Percentiles rank a stretch among this genome's conserved stretches.
Evolutionary conservation across 2,329 filamentous ascomycete genomes (phyloP).

Genomic region (Exophiala sideris): DNA sequence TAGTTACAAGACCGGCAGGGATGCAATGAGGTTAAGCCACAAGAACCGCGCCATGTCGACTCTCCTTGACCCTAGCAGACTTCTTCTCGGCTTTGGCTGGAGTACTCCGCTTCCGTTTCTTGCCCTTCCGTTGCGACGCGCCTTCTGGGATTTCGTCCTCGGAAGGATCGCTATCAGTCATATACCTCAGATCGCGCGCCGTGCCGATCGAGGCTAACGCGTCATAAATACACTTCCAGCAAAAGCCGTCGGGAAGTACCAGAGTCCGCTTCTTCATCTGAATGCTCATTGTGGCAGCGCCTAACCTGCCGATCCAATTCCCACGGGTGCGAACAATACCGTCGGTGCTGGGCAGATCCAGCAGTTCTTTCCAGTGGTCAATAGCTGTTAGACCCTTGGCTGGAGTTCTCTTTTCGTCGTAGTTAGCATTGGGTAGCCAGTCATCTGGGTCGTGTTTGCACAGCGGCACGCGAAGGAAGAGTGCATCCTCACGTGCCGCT

Average conservation of each 20-base stretch:
- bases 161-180: neutral
- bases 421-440: neutral
- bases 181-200: neutral
- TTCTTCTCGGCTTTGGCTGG: neutral
- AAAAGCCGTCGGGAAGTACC: neutral
- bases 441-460: conserved; percentile 1
- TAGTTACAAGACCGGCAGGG: too few species aligned
- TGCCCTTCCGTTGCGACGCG: neutral
- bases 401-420: neutral
- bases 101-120: neutral
- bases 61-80: neutral
- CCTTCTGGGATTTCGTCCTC: neutral
- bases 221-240: neutral
- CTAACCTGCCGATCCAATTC: conserved; percentile 21
- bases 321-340: conserved; percentile 16
- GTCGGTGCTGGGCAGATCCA: conserved; percentile 10
- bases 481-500: neutral
- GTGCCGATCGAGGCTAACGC: neutral
- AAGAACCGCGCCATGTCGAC: neutral
- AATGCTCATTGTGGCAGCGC: neutral
- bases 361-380: conserved; percentile 19
- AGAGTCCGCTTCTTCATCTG: neutral
- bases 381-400: conserved; percentile 2
- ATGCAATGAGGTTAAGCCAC: neutral
- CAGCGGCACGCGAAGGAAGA: neutral